These are phyloP conservation scores for Russula virescens DNA, from an alignment of 768 basidiomycete genomes.

Conservation along the genomic window DNA sequence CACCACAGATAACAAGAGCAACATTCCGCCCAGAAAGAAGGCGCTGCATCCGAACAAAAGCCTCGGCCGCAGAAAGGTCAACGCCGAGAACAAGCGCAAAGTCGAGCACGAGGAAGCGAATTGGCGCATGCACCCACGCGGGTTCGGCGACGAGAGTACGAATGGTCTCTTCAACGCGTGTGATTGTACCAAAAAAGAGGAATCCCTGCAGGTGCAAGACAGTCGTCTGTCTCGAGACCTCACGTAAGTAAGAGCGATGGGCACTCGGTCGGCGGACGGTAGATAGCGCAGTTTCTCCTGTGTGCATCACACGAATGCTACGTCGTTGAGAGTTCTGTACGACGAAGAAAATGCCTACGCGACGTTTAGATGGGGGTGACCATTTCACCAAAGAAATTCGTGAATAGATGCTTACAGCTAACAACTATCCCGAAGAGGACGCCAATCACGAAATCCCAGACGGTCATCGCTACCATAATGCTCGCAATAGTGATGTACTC, in stretches of 20 bases:
- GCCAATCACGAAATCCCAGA: conserved; percentile 91
- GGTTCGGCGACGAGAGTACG: conserved; percentile 65
- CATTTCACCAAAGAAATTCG: neutral
- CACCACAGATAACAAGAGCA: conserved; percentile 83
- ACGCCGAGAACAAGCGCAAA: conserved; percentile 81
- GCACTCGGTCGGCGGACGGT: conserved; percentile 85
- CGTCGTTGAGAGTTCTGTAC: conserved; percentile 82
- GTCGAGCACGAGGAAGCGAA: conserved; percentile 88
- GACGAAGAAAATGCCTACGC: conserved; percentile 88
- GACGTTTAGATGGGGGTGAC: neutral
- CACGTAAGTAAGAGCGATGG: conserved; percentile 86
- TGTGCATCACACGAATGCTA: conserved; percentile 79
- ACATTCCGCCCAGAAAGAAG: conserved; percentile 71
- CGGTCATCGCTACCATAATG: conserved; percentile 90
- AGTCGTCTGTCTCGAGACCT: conserved; percentile 87
- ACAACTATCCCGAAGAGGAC: conserved; percentile 89
- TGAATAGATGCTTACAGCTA: conserved; percentile 54
- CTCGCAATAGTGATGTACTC: conserved; percentile 81
- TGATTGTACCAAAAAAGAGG: conserved; percentile 91
- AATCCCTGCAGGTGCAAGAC: conserved; percentile 87
- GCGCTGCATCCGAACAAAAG: conserved; percentile 86
- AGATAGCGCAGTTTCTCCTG: conserved; percentile 79
- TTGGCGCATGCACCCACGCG: conserved; percentile 65
- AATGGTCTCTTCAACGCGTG: conserved; percentile 83
- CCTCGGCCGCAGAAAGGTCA: conserved; percentile 93